phyloP scores from a whole-genome alignment of 2,329 filamentous ascomycete genomes.

The Colletotrichum sp. region DNA sequence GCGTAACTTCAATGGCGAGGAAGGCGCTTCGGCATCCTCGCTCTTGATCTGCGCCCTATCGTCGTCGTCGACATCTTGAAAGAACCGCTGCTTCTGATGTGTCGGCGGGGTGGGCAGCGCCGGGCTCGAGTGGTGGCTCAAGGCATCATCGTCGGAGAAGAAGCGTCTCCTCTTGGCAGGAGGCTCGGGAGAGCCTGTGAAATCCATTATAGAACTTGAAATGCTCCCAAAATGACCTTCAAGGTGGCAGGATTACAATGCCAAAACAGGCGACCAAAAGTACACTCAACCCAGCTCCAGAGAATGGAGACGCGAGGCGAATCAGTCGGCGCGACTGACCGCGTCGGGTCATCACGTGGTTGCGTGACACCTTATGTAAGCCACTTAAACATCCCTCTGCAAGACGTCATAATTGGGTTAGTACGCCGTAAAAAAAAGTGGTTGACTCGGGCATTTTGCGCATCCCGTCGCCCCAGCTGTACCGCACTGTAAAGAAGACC shows the following conservation, averaged over 20 bases:
- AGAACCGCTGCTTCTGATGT: constrained; percentile 38
- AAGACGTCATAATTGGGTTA: constrained; percentile 15
- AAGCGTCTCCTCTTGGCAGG: constrained; percentile 53
- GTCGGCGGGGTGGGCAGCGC: constrained; percentile 16
- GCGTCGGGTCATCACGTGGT: constrained; percentile 47
- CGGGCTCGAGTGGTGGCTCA: constrained; percentile 12
- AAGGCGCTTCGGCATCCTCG: constrained; percentile 7
- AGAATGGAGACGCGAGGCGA: constrained; percentile 42
- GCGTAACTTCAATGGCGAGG: constrained; percentile 19
- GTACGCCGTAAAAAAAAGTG: background rate
- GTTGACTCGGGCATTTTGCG: background rate
- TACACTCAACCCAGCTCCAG: background rate
- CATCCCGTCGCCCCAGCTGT: background rate
- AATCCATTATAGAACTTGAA: constrained; percentile 38
- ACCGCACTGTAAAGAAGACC: background rate
- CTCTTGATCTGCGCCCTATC: constrained; percentile 28
- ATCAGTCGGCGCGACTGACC: constrained; percentile 33
- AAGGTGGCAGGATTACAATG: background rate
- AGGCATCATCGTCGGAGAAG: constrained; percentile 38
- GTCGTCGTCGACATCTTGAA: constrained; percentile 37
- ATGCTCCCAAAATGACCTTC: background rate
- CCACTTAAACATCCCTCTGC: background rate
- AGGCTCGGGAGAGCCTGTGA: constrained; percentile 43
- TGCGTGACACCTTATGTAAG: constrained; percentile 27
- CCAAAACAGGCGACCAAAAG: background rate